Evolutionary conservation across 2,329 filamentous ascomycete genomes (phyloP), one percentile per base, ranked within the genome.

Genomic region (Ophiostoma ips): DNA sequence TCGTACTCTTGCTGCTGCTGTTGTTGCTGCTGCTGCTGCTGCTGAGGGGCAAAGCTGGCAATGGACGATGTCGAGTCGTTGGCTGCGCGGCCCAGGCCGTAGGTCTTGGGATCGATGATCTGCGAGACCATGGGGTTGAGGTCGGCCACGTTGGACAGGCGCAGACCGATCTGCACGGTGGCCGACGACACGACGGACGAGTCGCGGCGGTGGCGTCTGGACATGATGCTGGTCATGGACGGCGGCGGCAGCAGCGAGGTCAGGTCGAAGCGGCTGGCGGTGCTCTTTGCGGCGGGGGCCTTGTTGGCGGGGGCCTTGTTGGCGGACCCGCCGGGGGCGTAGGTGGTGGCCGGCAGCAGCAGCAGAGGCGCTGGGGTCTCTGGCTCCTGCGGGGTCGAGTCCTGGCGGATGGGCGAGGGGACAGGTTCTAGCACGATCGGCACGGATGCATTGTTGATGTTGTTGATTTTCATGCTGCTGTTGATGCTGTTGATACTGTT

Each of bases 101-200:
- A 64, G 2, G 68, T 62, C 51, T 66, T 64, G 50, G 64, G 52
- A 50, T 62, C 48, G 52, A 59, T 41, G 57, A 62, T 52, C 57
- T 61, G 46, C 51, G 63, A 53, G 48, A 63, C 57, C 16, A 65
- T 58, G 15, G 64, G 65, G 1, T 66, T 63, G 54, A 76, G 69
- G 55, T 77, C 72, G 13, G 71, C 66, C 31, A 75, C 70, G 49
- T 72, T 77, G 24, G 81, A 85, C 50, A 86, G 69, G 11, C 82
- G 75, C 15, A 86, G 68, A 1, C 81, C 82, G 48, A 86, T 85
- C 59, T 84, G 81, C 11, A 86, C 81, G 0, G 81, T 85, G 21
- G 80, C 80, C 10, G 76, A 76, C 41, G 81, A 84, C 15, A 69
- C 70, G 38, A 79, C 68, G 1, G 81, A 86, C 5, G 78, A 79